These are phyloP conservation scores for Stagonosporopsis rhizophila DNA, from an alignment of 2,329 filamentous ascomycete species.

Conservation along the genomic window DNA sequence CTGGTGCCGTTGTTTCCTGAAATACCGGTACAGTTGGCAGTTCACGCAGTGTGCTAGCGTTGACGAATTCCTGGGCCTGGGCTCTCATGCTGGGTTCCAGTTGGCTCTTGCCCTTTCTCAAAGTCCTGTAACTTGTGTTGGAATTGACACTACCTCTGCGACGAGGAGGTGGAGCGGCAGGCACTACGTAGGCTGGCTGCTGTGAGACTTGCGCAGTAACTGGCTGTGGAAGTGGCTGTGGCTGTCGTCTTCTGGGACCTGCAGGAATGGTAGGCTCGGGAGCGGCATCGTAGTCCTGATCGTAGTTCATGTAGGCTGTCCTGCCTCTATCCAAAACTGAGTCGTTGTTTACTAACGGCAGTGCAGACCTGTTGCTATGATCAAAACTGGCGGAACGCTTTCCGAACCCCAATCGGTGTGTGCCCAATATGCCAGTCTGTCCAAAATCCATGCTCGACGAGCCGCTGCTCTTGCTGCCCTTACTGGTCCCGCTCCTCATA, in stretches of 20 bases:
- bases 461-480: constrained; percentile 74
- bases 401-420: constrained; percentile 62
- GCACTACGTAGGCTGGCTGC: constrained; percentile 49
- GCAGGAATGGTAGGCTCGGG: constrained; percentile 84
- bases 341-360: constrained; percentile 46
- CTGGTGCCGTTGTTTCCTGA: constrained; percentile 59
- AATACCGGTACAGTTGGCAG: constrained; percentile 55
- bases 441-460: constrained; percentile 71
- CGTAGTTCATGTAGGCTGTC: constrained; percentile 54
- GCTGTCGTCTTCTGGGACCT: constrained; percentile 69
- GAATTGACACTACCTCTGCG: constrained; percentile 68
- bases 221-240: constrained; percentile 52
- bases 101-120: constrained; percentile 53
- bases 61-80: constrained; percentile 58
- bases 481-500: constrained; percentile 57
- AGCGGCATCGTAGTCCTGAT: constrained; percentile 76
- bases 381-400: constrained; percentile 79
- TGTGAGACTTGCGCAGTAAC: constrained; percentile 48
- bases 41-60: constrained; percentile 52
- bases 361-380: constrained; percentile 46
- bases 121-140: constrained; percentile 55
- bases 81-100: constrained; percentile 52
- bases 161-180: constrained; percentile 54
- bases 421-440: constrained; percentile 64
- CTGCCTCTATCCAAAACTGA: constrained; percentile 55